A percentile compares a stretch with the other conserved stretches of the same genome.
Evolutionary conservation across 2,329 filamentous ascomycete species (phyloP).

Genomic region (Ophiostoma tasmaniense): DNA sequence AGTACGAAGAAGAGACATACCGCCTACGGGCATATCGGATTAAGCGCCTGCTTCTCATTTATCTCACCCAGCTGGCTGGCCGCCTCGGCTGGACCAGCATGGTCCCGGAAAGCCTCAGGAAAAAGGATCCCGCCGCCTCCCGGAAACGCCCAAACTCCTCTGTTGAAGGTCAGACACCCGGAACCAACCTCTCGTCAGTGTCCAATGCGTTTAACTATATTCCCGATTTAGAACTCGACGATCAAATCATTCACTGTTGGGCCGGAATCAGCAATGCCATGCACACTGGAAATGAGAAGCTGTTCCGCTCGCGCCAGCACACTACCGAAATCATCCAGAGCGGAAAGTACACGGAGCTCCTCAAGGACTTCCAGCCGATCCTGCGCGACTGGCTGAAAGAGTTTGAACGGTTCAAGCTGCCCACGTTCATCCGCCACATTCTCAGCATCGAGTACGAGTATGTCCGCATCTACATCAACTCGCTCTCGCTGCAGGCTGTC

Average conservation of each 20-base stretch:
- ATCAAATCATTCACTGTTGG: conserved; percentile 79
- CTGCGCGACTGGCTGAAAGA: conserved; percentile 71
- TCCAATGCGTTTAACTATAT: conserved; percentile 57
- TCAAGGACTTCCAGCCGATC: conserved; percentile 73
- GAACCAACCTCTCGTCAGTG: conserved; percentile 47
- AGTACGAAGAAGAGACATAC: conserved; percentile 68
- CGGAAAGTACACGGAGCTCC: conserved; percentile 70
- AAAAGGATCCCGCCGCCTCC: conserved; percentile 48
- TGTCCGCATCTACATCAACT: conserved; percentile 89
- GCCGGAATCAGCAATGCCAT: conserved; percentile 87
- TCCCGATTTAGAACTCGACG: conserved; percentile 56
- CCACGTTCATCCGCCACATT: conserved; percentile 61
- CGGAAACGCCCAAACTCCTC: conserved; percentile 12
- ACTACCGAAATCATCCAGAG: conserved; percentile 84
- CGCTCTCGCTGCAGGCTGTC: conserved; percentile 84
- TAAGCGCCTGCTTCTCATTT: conserved; percentile 78
- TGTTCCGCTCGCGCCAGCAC: conserved; percentile 80
- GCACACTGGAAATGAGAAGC: conserved; percentile 77
- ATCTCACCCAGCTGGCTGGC: conserved; percentile 87
- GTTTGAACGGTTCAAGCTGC: conserved; percentile 68
- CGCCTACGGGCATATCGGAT: conserved; percentile 72
- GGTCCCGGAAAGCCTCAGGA: conserved; percentile 62
- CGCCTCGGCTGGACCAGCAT: conserved; percentile 88
- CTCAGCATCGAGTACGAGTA: conserved; percentile 94
- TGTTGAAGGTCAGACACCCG: conserved; percentile 45